These are phyloP conservation scores for Pleurotus djamor DNA, from an alignment of 768 basidiomycete genomes.

Conservation along the genomic window DNA sequence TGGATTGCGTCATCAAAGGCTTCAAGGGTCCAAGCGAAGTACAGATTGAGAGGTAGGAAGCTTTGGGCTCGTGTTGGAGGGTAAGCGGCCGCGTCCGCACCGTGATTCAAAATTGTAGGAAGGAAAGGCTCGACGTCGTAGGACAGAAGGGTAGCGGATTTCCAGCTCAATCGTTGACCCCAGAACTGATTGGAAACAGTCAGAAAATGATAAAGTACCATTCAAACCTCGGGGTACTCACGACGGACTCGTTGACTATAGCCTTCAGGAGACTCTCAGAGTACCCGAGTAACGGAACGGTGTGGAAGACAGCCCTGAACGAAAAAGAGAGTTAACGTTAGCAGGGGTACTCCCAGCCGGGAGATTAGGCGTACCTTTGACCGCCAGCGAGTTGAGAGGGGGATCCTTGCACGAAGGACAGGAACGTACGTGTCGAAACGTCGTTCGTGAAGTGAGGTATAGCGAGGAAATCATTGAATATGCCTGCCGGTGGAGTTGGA, in stretches of 20 bases:
- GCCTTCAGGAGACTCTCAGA: constrained; percentile 33
- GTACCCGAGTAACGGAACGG: constrained; percentile 37
- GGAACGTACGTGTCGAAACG: constrained; percentile 36
- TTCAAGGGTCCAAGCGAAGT: constrained; percentile 17
- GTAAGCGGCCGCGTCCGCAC: constrained; percentile 36
- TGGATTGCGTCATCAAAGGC: constrained; percentile 27
- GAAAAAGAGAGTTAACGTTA: constrained; percentile 4
- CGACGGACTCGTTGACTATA: constrained; percentile 41
- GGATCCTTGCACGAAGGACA: constrained; percentile 33
- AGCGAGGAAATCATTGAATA: constrained; percentile 50
- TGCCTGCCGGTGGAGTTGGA: constrained; percentile 43
- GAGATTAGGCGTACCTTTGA: constrained; percentile 13
- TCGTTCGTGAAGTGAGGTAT: constrained; percentile 37
- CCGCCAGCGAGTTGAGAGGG: constrained; percentile 31
- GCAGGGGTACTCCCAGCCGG: constrained; percentile 1
- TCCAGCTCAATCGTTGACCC: constrained; percentile 29
- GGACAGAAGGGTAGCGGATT: constrained; percentile 29
- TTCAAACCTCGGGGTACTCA: constrained; percentile 12
- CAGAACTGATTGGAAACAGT: constrained; percentile 34
- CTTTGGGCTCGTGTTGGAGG: constrained; percentile 28
- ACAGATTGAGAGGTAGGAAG: constrained; percentile 24
- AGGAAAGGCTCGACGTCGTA: constrained; percentile 56
- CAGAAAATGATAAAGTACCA: neutral
- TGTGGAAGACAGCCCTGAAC: constrained; percentile 34
- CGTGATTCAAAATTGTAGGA: constrained; percentile 34